Conservation (phyloP, 495 filamentous ascomycete genomes). For the Aspergillus kassunensis region DNA sequence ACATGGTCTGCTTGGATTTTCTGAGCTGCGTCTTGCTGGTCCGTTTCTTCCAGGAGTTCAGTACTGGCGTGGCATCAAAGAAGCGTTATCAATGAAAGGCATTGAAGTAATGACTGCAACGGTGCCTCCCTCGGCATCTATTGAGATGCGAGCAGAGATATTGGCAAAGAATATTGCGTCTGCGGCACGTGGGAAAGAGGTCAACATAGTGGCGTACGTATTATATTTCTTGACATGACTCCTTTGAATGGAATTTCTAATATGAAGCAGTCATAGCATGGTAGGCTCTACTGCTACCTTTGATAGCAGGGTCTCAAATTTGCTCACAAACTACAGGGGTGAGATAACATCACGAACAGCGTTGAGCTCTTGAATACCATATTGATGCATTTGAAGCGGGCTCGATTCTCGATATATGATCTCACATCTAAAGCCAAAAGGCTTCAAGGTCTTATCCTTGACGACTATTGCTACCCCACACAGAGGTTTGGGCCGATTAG, state of each 20-base stretch:
- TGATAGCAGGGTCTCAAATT: constrained; percentile 8
- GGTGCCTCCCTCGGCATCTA: constrained; percentile 74
- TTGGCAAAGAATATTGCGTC: constrained; percentile 60
- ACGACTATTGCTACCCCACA: constrained; percentile 90
- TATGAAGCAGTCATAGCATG: constrained; percentile 62
- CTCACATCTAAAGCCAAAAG: constrained; percentile 63
- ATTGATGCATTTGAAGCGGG: constrained; percentile 52
- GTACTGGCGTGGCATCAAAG: constrained; percentile 90
- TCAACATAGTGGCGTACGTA: constrained; percentile 84
- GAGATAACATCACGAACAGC: constrained; percentile 19
- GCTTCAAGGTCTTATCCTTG: constrained; percentile 71
- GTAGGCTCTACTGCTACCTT: constrained; percentile 35
- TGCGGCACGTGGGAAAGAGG: constrained; percentile 65
- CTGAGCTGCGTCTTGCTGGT: constrained; percentile 72
- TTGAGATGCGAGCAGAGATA: constrained; percentile 70
- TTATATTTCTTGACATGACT: constrained; percentile 1
- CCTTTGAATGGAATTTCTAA: constrained; percentile 7
- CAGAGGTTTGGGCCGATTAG: constrained; percentile 55
- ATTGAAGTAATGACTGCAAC: constrained; percentile 76
- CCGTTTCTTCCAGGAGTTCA: constrained; percentile 68
- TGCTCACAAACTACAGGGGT: constrained; percentile 38
- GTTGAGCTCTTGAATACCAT: not conserved
- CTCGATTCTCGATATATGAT: constrained; percentile 94
- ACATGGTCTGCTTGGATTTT: constrained; percentile 89
- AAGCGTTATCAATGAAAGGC: constrained; percentile 66